A percentile compares a stretch with the other conserved stretches of the same genome.
Conservation (phyloP, 768 basidiomycete species). For the Tricholoma flavovirens region DNA sequence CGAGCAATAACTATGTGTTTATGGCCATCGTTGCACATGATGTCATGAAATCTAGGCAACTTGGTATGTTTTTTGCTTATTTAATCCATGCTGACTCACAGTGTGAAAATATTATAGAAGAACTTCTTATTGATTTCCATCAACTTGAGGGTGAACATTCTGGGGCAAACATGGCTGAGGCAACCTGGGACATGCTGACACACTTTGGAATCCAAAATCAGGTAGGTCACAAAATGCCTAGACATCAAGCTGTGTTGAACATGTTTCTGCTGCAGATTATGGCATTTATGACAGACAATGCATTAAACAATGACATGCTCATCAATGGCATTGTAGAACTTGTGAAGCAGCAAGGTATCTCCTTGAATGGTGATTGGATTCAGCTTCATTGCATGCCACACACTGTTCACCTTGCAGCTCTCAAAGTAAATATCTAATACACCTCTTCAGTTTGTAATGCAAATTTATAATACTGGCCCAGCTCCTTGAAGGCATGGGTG, state of each 20-base stretch:
- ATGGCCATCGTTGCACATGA: constrained; percentile 20
- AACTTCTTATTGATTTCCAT: constrained; percentile 21
- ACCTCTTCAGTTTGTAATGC: not conserved
- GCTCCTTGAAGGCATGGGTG: constrained; percentile 3
- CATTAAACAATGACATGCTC: constrained; percentile 6
- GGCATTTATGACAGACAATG: constrained; percentile 1
- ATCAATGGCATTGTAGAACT: not conserved
- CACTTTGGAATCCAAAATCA: constrained; percentile 12
- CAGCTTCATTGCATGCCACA: constrained; percentile 15
- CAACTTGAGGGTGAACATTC: constrained; percentile 23
- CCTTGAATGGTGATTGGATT: not conserved
- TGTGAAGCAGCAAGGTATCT: not conserved
- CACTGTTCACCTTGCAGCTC: constrained; percentile 12
- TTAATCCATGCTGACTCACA: not conserved
- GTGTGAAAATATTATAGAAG: constrained; percentile 12
- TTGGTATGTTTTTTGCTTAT: constrained; percentile 9
- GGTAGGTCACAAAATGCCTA: not conserved
- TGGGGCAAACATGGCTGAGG: constrained; percentile 21
- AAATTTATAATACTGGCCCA: not conserved
- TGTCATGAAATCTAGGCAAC: constrained; percentile 13
- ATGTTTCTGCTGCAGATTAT: not conserved
- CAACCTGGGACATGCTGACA: constrained; percentile 15
- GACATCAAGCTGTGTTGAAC: not conserved
- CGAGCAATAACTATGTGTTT: constrained; percentile 17
- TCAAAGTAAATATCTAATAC: constrained; percentile 4